Evolutionary conservation across 768 basidiomycete genomes (phyloP), one percentile per base, ranked within the genome.

Genomic region (Cyclocybe aegerita): DNA sequence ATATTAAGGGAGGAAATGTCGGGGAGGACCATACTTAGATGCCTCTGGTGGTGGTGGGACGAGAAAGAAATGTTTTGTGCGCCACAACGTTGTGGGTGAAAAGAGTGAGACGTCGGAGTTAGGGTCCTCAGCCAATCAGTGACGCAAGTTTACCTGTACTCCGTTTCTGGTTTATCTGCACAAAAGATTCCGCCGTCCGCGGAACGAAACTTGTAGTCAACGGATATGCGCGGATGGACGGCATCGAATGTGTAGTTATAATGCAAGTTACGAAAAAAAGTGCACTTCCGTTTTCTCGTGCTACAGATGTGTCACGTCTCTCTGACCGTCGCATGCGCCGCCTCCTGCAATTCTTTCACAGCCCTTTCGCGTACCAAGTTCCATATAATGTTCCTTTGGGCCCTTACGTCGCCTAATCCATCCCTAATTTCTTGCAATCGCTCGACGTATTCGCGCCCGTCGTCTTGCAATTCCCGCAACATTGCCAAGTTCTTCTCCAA

Each of bases 381-480:
- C 92, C 92, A 94, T 14, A 93, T 77, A 8, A 77, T 73, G 61
- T 86, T 78, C 48, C 90, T 74, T 62, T 91, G 88, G 2, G 79
- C 78, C 48, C 83, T 73, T 30, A 88, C 79, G 56, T 88, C 85
- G 4, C 92, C 92, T 48, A 93, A 65, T 2, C 83, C 82, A 57
- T 93, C 90, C 46, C 92, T 70, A 47, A 94, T 89, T 64, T 94
- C 92, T 60, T 88, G 81, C 47, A 94, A 67, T 23, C 91, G 80
- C 61, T 93, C 91, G 4, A 88, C 83, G 61, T 93, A 94, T 66
- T 93, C 92, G 39, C 90, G 75, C 4, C 87, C 88, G 58, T 94
- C 92, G 60, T 93, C 92, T 57, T 90, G 86, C 15, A 94, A 71
- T 57, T 94, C 92, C 45, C 87, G 81, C 46, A 93, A 68, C 2